Evolutionary conservation across 73 alveolate species (phyloP), one percentile per base, ranked within the genome.

Genomic region (Paramecium caudatum): DNA sequence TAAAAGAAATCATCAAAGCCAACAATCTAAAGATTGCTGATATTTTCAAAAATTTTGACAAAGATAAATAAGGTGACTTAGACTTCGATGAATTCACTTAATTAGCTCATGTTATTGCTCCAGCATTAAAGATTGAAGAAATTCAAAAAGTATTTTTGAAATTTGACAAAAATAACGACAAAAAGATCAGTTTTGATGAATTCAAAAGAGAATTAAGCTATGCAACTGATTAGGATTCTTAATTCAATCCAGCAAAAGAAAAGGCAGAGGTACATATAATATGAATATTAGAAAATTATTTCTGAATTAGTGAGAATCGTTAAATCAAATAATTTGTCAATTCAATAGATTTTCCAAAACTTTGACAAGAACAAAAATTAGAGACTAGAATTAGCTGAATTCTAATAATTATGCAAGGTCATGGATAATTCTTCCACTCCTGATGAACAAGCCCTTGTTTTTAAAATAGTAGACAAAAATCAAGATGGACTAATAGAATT

Each of bases 1-100:
- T 86, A 13, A 86, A 86, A 34, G 93, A 86, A 86, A 86, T 86
- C 33, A 86, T 86, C 15, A 86, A 86, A 50, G 90, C 82, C 17
- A 86, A 86, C 30, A 86, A 86, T 19, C 48, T 86, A 17, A 62
- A 48, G 36, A 70, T 86, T 5, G 84, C 36, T 10, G 81, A 86
- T 1, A 86, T 86, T 21, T 86, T 86, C 30, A 30, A 62, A 32
- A 86, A 86, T 46, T 86, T 86, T 39, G 93, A 86, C 37, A 63
- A 61, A 45, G 93, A 86, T 43, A 86, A 43, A 63, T 43, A 86
- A 63, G 93, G 93, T 19, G 84, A 70, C 25, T 46, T 86, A 39
- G 87, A 61, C 23, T 62, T 63, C 30, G 81, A 61, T 1, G 93
- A 86, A 62, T 86, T 86, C 70, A 19, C 82, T 47, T 63, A 86